These are phyloP conservation scores for Aspergillus pseudoviridinutans DNA, from an alignment of 2,329 filamentous ascomycete genomes.

Conservation along the genomic window DNA sequence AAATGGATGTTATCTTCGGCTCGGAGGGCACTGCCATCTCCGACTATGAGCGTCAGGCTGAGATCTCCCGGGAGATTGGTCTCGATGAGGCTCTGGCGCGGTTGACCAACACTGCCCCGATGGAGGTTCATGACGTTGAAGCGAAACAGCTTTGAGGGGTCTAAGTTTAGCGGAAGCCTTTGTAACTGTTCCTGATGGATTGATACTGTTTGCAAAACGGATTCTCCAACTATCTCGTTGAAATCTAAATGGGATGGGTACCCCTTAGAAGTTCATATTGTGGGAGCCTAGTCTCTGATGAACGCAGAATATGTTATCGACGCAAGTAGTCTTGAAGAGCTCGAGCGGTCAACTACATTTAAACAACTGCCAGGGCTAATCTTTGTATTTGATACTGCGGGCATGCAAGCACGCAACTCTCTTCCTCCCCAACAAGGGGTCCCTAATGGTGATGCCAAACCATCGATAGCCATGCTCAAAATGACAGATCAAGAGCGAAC, in stretches of 20 bases:
- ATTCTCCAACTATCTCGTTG: no score
- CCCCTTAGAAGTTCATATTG: not conserved
- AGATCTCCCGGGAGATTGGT: conserved; percentile 67
- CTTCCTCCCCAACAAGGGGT: not conserved
- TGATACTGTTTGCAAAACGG: not conserved
- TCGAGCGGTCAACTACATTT: not conserved
- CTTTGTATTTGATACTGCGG: not conserved
- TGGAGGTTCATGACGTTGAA: not conserved
- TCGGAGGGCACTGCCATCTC: conserved; percentile 62
- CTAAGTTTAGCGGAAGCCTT: not conserved
- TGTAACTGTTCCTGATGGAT: not conserved
- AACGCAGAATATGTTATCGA: not conserved
- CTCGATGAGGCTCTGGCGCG: conserved; percentile 36
- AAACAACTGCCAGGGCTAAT: not conserved
- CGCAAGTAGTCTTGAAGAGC: not conserved
- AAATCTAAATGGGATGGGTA: no score
- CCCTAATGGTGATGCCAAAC: not conserved
- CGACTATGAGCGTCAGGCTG: conserved; percentile 65
- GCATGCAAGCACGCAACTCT: not conserved
- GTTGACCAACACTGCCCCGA: not conserved
- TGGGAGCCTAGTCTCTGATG: not conserved
- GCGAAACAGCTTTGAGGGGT: not conserved
- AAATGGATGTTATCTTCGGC: conserved; percentile 64
- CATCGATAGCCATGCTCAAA: not conserved
- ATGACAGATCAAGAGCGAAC: not conserved